Percentiles rank a stretch among this genome's conserved stretches.
phyloP scores from a whole-genome alignment of 441 rosid genomes.

The Lepidium campestre region DNA sequence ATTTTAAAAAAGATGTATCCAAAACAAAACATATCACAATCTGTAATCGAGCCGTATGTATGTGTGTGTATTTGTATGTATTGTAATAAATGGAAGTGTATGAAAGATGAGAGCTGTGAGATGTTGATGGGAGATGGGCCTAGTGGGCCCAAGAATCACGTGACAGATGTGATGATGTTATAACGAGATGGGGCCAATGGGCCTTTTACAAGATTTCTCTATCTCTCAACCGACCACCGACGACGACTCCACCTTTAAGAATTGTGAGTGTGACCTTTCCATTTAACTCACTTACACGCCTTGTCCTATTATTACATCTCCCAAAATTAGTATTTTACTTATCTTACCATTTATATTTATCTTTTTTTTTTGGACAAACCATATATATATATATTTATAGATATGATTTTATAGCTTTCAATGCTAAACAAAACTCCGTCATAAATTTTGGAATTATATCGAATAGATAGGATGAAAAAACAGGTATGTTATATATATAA shows the following conservation, averaged over 20 bases:
- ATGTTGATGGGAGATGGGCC: slow-evolving; percentile 26
- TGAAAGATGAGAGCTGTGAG: slow-evolving; percentile 22
- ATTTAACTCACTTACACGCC: slow-evolving; percentile 14
- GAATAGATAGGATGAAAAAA: neutral
- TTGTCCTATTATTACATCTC: neutral
- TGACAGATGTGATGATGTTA: slow-evolving; percentile 18
- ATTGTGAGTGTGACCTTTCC: slow-evolving; percentile 17
- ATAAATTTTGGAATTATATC: neutral
- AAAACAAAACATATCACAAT: slow-evolving; percentile 10
- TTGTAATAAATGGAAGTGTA: slow-evolving; percentile 17
- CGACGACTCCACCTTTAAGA: slow-evolving; percentile 22
- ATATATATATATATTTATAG: neutral
- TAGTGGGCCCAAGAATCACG: slow-evolving; percentile 25
- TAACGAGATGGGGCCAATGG: slow-evolving; percentile 21
- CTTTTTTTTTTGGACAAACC: too few species aligned
- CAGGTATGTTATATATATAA: neutral
- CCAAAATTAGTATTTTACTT: slow-evolving; percentile 10
- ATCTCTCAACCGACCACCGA: slow-evolving; percentile 26
- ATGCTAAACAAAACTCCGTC: neutral
- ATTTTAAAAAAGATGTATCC: neutral
- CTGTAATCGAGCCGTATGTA: neutral
- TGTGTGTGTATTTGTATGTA: neutral
- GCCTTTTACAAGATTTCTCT: slow-evolving; percentile 22
- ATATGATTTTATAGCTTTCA: neutral
- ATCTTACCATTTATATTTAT: slow-evolving; percentile 8